Evolutionary conservation across 2,329 filamentous ascomycete genomes (phyloP), one percentile per base, ranked within the genome.

Genomic region (Talaromyces verruculosus): DNA sequence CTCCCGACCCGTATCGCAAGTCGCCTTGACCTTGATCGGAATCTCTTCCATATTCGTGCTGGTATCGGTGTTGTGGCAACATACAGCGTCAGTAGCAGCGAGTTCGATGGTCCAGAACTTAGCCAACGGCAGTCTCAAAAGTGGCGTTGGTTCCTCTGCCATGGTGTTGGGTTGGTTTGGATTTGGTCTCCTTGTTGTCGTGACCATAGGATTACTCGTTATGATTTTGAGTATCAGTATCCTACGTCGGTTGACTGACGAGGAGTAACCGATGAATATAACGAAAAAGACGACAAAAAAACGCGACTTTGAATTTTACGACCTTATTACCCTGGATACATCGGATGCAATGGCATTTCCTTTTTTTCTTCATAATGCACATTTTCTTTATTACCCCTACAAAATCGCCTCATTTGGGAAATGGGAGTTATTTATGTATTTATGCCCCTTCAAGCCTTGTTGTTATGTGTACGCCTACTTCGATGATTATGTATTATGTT

Each of bases 121-220:
- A 70, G 93, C 90, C 41, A 97, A 97, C 77, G 93, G 93, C 51
- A 91, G 89, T 70, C 91, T 97, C 65, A 88, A 85, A 77, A 92
- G 89, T 65, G 93, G 93, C 39, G 92, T 97, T 13, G 93, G 93
- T n/a, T 93, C 92, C 59, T 91, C 90, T 45, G 94, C 95, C 65
- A 98, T 99, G 92, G 91, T 97, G 19, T 84, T 99, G 74, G 95
- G 95, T 67, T 99, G 95, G 95, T 98, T 99, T 80, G 91, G 92
- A 49, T 98, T 99, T 75, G 90, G 91, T 25, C 79, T 98, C 63
- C 84, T 99, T 70, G 96, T 99, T 72, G 90, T 98, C 68, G 94
- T 98, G 63, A 98, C 94, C 59, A 95, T 98, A 74, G 95, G 94
- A 65, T 70, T 98, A 78, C 83, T 99, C 68, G 91, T 97, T 74